These are phyloP conservation scores for Eutrema yunnanense DNA, from an alignment of 345 rosid species.

Conservation along the genomic window DNA sequence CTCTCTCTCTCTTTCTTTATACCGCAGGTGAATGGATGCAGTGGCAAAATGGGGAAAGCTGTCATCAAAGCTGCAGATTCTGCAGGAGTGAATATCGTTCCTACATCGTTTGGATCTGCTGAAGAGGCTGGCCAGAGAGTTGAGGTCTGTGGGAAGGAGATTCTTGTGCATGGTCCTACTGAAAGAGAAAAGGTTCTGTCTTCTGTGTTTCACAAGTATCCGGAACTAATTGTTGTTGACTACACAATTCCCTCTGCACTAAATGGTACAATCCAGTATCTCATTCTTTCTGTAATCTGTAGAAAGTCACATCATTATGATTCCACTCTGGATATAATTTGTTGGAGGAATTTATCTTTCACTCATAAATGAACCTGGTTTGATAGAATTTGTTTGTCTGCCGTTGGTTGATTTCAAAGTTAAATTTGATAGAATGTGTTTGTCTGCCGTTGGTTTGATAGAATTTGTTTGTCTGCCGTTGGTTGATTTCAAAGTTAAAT, in stretches of 20 bases:
- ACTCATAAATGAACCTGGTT: too few species aligned
- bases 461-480: not conserved
- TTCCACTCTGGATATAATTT: too few species aligned
- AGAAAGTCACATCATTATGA: not conserved
- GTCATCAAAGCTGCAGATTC: constrained; percentile 77
- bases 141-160: constrained; percentile 64
- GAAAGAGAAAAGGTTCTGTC: constrained; percentile 73
- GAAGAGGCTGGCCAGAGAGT: constrained; percentile 56
- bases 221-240: constrained; percentile 74
- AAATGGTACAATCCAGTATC: constrained; percentile 45
- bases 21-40: constrained; percentile 70
- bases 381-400: not conserved
- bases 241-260: constrained; percentile 82
- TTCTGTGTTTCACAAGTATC: constrained; percentile 48
- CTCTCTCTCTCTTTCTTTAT: not conserved
- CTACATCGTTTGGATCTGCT: constrained; percentile 61
- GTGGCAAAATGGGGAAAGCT: constrained; percentile 85
- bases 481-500: not conserved
- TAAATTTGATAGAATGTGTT: too few species aligned
- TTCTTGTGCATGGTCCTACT: constrained; percentile 64
- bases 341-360: too few species aligned
- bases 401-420: not conserved
- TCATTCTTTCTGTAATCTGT: not conserved
- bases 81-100: constrained; percentile 72
- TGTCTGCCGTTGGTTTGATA: not conserved